A percentile compares a stretch with the other conserved stretches of the same genome.
Evolutionary conservation across 495 filamentous ascomycete genomes (phyloP).

Genomic region (Penicillium silybi): DNA sequence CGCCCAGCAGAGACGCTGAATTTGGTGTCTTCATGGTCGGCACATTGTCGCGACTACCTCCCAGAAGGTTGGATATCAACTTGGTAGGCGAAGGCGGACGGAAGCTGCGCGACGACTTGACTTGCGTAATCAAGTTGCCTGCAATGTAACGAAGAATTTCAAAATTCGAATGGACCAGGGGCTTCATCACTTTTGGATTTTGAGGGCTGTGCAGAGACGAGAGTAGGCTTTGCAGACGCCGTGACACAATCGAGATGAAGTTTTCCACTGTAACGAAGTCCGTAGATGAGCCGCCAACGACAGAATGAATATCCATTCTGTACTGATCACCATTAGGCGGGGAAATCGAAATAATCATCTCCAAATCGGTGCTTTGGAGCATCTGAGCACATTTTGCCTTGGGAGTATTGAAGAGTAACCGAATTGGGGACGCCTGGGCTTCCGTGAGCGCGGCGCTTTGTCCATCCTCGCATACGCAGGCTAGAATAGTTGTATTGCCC

Average conservation of each 20-base stretch:
- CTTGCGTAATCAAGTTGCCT: slow-evolving; percentile 54
- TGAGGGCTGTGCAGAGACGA: slow-evolving; percentile 63
- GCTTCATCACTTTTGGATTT: slow-evolving; percentile 62
- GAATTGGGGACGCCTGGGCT: slow-evolving; percentile 27
- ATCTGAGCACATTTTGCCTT: slow-evolving; percentile 28
- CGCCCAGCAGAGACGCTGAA: slow-evolving; percentile 34
- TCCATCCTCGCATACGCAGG: slow-evolving; percentile 74
- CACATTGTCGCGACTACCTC: slow-evolving; percentile 44
- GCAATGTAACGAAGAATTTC: slow-evolving; percentile 72
- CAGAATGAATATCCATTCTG: slow-evolving; percentile 54
- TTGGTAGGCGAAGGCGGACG: slow-evolving; percentile 85
- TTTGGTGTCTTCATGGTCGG: slow-evolving; percentile 34
- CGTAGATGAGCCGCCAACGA: slow-evolving; percentile 58
- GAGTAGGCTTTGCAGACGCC: slow-evolving; percentile 56
- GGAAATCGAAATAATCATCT: slow-evolving; percentile 37
- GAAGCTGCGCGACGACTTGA: slow-evolving; percentile 52
- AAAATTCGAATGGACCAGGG: slow-evolving; percentile 46
- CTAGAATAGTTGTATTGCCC: slow-evolving; percentile 62
- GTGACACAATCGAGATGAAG: slow-evolving; percentile 65
- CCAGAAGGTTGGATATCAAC: slow-evolving; percentile 77
- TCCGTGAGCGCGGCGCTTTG: slow-evolving; percentile 22
- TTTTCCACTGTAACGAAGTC: slow-evolving; percentile 67
- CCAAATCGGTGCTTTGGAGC: slow-evolving; percentile 28
- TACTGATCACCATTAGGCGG: slow-evolving; percentile 42
- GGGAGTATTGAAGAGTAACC: slow-evolving; percentile 38